phyloP scores from a whole-genome alignment of 2,329 filamentous ascomycete species.

The Colletotrichum sp. region DNA sequence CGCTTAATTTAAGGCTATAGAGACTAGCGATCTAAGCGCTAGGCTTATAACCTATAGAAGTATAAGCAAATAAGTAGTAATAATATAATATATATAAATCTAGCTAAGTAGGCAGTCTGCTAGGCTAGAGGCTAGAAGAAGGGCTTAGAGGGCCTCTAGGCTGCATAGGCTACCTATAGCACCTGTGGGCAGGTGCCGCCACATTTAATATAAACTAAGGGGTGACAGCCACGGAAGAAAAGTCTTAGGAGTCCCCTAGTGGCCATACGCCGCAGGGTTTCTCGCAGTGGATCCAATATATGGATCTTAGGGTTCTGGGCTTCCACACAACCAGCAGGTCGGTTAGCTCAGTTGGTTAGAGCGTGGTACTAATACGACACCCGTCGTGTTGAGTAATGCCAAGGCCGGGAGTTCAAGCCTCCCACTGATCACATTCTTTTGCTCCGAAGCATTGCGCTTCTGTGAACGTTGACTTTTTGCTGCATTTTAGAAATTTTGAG shows the following conservation, averaged over 20 bases:
- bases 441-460: not conserved
- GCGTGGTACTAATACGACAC: conserved; percentile 21
- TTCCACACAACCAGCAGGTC: not conserved
- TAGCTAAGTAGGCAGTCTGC: too few relatives aligned
- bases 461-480: not conserved
- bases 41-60: too few relatives aligned
- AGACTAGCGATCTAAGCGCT: too few relatives aligned
- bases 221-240: not conserved
- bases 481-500: not conserved
- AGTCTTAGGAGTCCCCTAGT: accelerated
- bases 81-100: too few relatives aligned
- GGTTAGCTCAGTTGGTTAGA: conserved; percentile 23
- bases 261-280: not conserved
- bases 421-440: conserved; percentile 12
- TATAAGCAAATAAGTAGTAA: too few relatives aligned
- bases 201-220: too few relatives aligned
- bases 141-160: too few relatives aligned
- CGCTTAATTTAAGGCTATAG: too few relatives aligned
- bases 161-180: too few relatives aligned
- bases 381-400: conserved; percentile 8
- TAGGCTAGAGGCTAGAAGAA: too few relatives aligned
- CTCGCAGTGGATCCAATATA: not conserved
- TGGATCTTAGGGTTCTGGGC: accelerated
- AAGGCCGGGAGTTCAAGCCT: conserved; percentile 22
- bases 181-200: too few relatives aligned